Evolutionary conservation across 176 grass and related monocot species (phyloP).

Genomic region (Themeda triandra): DNA sequence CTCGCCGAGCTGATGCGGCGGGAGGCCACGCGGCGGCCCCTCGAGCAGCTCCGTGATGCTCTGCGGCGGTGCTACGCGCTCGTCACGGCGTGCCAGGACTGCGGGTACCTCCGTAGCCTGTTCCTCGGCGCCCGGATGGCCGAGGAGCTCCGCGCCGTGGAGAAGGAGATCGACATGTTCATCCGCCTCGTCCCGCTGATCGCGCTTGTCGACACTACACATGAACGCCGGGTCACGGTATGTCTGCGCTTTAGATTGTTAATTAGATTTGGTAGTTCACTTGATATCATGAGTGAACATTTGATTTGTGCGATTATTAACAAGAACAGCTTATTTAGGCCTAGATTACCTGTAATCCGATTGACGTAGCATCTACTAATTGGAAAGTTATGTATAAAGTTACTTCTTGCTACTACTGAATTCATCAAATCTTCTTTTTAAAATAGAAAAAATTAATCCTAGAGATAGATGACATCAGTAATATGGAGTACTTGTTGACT

Average conservation of each 20-base stretch:
- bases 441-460: not conserved
- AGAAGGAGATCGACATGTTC: conserved; percentile 52
- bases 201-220: conserved; percentile 39
- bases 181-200: conserved; percentile 56
- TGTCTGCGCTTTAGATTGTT: not conserved
- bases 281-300: not conserved
- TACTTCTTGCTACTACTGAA: not conserved
- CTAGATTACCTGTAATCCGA: not conserved
- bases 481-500: not conserved
- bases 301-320: not conserved
- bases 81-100: conserved; percentile 42
- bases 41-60: conserved; percentile 31
- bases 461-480: not conserved
- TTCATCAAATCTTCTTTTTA: not conserved
- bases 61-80: conserved; percentile 45
- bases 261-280: not conserved
- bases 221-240: conserved; percentile 5
- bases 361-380: not conserved
- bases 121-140: conserved; percentile 32
- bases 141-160: conserved; percentile 34
- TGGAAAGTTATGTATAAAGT: not conserved
- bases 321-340: not conserved
- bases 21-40: conserved; percentile 41
- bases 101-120: conserved; percentile 45
- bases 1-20: conserved; percentile 36